Conservation (phyloP, 768 basidiomycete species). For the Kwoniella botswanensis region DNA sequence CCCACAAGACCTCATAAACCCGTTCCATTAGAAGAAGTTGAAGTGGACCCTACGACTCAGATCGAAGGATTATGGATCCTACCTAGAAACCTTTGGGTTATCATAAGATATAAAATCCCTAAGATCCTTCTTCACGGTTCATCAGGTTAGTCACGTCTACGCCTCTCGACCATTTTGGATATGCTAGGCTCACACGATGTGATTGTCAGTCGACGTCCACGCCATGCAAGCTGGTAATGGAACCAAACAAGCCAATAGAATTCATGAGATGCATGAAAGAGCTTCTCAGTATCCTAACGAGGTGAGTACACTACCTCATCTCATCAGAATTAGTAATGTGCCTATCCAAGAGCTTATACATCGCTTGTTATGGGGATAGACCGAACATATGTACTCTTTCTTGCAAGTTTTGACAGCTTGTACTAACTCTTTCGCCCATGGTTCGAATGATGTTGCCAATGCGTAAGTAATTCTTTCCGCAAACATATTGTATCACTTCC, state of each 20-base stretch:
- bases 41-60: slow-evolving; percentile 31
- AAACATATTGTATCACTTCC: neutral
- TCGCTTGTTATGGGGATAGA: slow-evolving; percentile 17
- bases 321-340: neutral
- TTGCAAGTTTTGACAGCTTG: slow-evolving; percentile 61
- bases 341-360: neutral
- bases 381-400: slow-evolving; percentile 61
- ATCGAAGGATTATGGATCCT: slow-evolving; percentile 57
- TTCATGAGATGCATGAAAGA: slow-evolving; percentile 53
- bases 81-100: slow-evolving; percentile 59
- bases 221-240: slow-evolving; percentile 42
- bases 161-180: neutral
- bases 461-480: slow-evolving; percentile 18
- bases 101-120: slow-evolving; percentile 57
- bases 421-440: slow-evolving; percentile 61
- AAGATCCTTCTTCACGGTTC: slow-evolving; percentile 38
- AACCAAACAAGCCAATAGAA: slow-evolving; percentile 40
- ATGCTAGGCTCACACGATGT: too few species aligned
- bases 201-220: slow-evolving; percentile 50
- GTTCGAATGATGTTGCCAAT: slow-evolving; percentile 60
- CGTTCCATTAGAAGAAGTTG: slow-evolving; percentile 32
- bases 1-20: slow-evolving; percentile 6
- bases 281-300: slow-evolving; percentile 60
- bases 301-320: slow-evolving; percentile 3
- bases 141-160: neutral